Percentiles rank a stretch among this genome's conserved stretches.
Conservation (phyloP, 345 rosid species). For the Sonneratia caseolaris region DNA sequence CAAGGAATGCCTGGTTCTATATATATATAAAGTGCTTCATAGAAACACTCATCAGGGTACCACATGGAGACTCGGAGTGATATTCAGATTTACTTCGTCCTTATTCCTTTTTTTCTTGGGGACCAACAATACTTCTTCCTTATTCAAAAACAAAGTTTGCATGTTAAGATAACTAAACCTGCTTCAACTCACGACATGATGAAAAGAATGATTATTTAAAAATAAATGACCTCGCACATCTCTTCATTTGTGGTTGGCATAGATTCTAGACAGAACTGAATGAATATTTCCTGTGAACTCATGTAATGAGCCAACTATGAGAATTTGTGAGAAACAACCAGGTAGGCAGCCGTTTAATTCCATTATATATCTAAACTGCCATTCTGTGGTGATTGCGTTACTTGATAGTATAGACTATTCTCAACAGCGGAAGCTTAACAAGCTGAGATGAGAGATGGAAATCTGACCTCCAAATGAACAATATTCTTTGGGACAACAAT, state of each 20-base stretch:
- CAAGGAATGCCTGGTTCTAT: too few species aligned
- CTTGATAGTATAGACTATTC: neutral
- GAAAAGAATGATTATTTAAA: too few species aligned
- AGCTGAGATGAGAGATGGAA: neutral
- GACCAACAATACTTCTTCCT: neutral
- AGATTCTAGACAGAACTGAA: neutral
- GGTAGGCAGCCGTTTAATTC: too few species aligned
- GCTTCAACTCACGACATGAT: neutral
- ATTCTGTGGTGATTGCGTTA: too few species aligned
- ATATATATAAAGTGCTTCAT: too few species aligned
- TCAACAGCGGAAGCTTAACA: neutral
- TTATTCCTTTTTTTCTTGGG: too few species aligned
- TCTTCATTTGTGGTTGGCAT: neutral
- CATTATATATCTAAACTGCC: too few species aligned
- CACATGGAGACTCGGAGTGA: too few species aligned
- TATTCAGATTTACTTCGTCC: too few species aligned
- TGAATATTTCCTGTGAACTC: neutral
- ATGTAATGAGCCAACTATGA: neutral
- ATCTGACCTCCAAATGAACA: conserved; percentile 77
- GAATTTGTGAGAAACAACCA: neutral
- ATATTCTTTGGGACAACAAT: conserved; percentile 66
- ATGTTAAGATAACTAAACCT: neutral
- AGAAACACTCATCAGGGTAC: too few species aligned
- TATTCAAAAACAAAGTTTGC: neutral
- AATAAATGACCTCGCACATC: neutral